Evolutionary conservation across 306 rosid species (phyloP), one percentile per base, ranked within the genome.

Genomic region (Cucurbita maxima): DNA sequence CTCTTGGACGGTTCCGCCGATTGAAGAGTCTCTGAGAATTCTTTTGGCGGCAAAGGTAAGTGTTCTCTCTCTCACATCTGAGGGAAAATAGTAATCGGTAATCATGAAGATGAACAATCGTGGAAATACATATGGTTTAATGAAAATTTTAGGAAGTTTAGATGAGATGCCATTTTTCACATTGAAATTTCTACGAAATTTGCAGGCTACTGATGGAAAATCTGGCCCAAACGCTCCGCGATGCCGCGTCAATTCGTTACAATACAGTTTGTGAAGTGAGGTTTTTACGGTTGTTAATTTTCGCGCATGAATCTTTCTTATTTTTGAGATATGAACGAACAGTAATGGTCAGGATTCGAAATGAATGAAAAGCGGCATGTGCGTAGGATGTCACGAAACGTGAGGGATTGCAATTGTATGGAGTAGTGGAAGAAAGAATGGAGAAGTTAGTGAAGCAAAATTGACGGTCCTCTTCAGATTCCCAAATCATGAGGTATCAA

Each of bases 361-460:
- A 69, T 70, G 59, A 70, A 30, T 45, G 41, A 44, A 67, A 67
- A 50, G 25, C 44, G 74, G 59, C 34, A 30, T 70, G 44, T 34
- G 34, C 74, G 8, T 53, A 3, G 40, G 41, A 25, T 14, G 71
- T 37, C 18, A 43, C 37, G 68, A 43, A 54, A 68, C 54, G 73
- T 66, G 72, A 22, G 62, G 11, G 61, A 75, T 22, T 58, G 57
- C 52, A 25, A 43, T 45, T 37, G 12, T 69, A 11, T 11, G 45
- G 5, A 69, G 62, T 19, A 73, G 73, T 16, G 60, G 72, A 74
- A 20, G 41, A 67, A 45, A 19, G 56, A 67, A 67, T 67, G 78
- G 44, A 44, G 72, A 68, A 76, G 76, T 82, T 68, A 71, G 56
- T 8, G 64, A 74, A 82, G 83, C 86, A 85, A 80, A 70, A 63